These are phyloP conservation scores for Parachaetomium inaequale DNA, from an alignment of 495 filamentous ascomycete species.

Conservation along the genomic window DNA sequence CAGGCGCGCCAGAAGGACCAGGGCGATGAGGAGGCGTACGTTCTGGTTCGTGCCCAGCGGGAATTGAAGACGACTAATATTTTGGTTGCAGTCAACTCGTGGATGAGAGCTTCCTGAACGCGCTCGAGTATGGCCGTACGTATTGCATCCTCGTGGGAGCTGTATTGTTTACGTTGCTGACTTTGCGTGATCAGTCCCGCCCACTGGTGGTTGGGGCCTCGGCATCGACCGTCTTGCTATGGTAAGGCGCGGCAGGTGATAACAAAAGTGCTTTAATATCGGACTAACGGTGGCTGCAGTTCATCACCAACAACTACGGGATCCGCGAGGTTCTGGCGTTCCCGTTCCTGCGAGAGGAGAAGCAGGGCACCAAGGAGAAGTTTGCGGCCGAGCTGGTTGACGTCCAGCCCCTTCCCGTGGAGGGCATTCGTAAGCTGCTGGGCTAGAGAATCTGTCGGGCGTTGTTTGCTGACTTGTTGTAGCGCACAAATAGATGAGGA, in stretches of 20 bases:
- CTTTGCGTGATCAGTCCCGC: constrained; percentile 55
- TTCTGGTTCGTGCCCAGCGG: not conserved
- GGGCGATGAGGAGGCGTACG: constrained; percentile 84
- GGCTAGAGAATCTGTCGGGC: too few relatives aligned
- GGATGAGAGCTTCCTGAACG: constrained; percentile 87
- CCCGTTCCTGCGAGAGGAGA: constrained; percentile 56
- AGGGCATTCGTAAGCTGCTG: constrained; percentile 61
- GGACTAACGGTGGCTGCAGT: constrained; percentile 34
- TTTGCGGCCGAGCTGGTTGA: constrained; percentile 63
- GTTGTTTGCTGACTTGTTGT: constrained; percentile 11
- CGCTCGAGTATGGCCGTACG: constrained; percentile 57
- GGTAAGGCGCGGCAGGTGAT: constrained; percentile 30
- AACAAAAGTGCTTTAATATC: not conserved
- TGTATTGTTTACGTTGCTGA: constrained; percentile 56
- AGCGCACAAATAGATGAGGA: constrained; percentile 32
- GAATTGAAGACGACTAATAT: constrained; percentile 8
- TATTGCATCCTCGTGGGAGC: not conserved
- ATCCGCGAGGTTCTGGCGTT: constrained; percentile 97
- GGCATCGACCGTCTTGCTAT: constrained; percentile 95
- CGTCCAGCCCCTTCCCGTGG: constrained; percentile 59
- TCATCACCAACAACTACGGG: constrained; percentile 87
- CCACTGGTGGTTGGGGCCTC: constrained; percentile 95
- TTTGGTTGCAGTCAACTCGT: constrained; percentile 60
- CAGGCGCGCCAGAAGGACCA: constrained; percentile 93
- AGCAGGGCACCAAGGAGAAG: constrained; percentile 45